A percentile compares a stretch with the other conserved stretches of the same genome.
Conservation (phyloP, 2,329 filamentous ascomycete genomes). For the Fusarium udum region DNA sequence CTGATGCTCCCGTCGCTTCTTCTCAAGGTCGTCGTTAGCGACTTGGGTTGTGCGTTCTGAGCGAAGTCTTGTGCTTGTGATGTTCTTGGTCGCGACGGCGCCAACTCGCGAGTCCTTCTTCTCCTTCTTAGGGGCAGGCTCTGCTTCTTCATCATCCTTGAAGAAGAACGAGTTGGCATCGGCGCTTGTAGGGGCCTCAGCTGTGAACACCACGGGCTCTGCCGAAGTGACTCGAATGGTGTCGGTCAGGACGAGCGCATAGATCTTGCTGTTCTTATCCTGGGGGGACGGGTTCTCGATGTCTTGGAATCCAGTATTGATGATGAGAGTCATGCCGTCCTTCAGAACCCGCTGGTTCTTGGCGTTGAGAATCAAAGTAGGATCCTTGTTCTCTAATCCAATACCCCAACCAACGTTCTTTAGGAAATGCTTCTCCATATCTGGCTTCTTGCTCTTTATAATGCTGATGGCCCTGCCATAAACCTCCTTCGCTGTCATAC, state of each 20-base stretch:
- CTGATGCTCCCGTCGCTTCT: conserved; percentile 88
- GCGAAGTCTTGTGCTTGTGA: conserved; percentile 90
- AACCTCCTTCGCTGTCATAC: conserved; percentile 85
- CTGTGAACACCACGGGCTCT: conserved; percentile 91
- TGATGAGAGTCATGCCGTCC: conserved; percentile 95
- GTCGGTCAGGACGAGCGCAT: conserved; percentile 90
- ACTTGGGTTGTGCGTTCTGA: conserved; percentile 89
- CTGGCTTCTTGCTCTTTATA: conserved; percentile 90
- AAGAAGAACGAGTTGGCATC: conserved; percentile 99
- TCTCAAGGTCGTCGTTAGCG: conserved; percentile 85
- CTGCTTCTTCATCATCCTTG: conserved; percentile 91
- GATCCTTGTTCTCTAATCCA: conserved; percentile 89
- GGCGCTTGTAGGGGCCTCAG: conserved; percentile 88
- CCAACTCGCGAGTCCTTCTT: conserved; percentile 86
- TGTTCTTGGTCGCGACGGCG: conserved; percentile 92
- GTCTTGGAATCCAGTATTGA: conserved; percentile 90
- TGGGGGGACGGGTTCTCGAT: conserved; percentile 87
- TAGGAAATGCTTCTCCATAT: conserved; percentile 92
- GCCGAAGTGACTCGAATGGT: conserved; percentile 85
- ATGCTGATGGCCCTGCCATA: conserved; percentile 86
- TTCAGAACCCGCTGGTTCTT: conserved; percentile 87
- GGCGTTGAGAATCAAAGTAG: conserved; percentile 82
- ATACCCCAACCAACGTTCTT: conserved; percentile 93
- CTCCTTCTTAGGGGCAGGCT: conserved; percentile 87
- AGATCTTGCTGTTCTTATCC: conserved; percentile 88